Evolutionary conservation across 371 early-diverging fungal species (phyloP), one percentile per base, ranked within the genome.

Genomic region (Mortierella sp.): DNA sequence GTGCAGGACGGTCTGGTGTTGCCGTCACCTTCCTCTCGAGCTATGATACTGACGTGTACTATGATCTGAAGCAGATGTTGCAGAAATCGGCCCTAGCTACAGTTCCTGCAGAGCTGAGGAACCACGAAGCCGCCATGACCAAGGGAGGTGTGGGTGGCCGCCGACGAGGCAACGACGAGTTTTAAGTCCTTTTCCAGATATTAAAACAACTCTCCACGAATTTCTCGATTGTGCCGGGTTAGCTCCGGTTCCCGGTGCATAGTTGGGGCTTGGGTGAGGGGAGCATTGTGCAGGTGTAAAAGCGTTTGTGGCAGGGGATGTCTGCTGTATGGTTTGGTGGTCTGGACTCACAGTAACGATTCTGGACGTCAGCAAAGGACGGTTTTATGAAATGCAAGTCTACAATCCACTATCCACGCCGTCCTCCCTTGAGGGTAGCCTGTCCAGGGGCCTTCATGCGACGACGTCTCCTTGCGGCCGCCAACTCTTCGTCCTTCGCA

Each of bases 1-100:
- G 98, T 79, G 98, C 98, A 31, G 99, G 99, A 41, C 90, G 92
- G 63, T 83, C 85, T n/a, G 99, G 99, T 59, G 85, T 90, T 17
- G 95, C 99, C 0, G 86, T 98, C 31, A 94, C 99, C 13, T 99
- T 99, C 76, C 71, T 99, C 60, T 77, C 65, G 19, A 71, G 53
- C 29, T 60, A 63, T 22, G 98, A 98, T 79, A 79, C 92, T 8
- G 97, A 95, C 56, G 94, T 97, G 43, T 90, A 92, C 81, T 92
- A 88, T 73, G 99, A 98, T 70, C 83, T 98, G 60, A 88, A 91
- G 78, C 91, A 91, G 77, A 92, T 96, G 92, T 79, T 98, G 17
- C 73, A 81, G 40, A 95, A 95, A 67, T 94, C 94, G 17, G 83
- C 90, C 0, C 67, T 93, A 13, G 92, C 95, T 2, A 88, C 83